Percentiles rank a stretch among this genome's conserved stretches.
phyloP scores from a whole-genome alignment of 2,329 filamentous ascomycete species.

The Rhynchosporium graminicola region DNA sequence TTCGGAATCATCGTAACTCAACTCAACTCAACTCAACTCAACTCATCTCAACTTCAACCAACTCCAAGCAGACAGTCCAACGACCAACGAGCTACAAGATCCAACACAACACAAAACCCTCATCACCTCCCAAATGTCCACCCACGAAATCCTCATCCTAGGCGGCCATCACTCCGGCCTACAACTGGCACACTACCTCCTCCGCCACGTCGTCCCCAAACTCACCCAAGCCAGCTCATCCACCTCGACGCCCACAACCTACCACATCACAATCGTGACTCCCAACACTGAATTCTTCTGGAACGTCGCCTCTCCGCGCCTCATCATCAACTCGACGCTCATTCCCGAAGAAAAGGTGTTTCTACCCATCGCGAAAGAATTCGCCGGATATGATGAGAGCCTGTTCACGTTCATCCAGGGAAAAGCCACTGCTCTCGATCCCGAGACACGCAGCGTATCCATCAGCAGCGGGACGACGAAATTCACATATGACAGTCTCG shows the following conservation, averaged over 20 bases:
- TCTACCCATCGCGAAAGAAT: conserved; percentile 50
- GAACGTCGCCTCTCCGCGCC: conserved; percentile 54
- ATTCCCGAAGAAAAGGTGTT: conserved; percentile 51
- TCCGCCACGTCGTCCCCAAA: conserved; percentile 50
- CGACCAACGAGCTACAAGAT: not conserved
- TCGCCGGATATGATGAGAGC: conserved; percentile 50
- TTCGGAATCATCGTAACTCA: no score
- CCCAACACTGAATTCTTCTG: conserved; percentile 55
- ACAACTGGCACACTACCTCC: conserved; percentile 52
- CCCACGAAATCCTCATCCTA: conserved; percentile 48
- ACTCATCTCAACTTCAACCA: no score
- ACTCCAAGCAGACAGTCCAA: not conserved
- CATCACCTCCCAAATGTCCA: not conserved
- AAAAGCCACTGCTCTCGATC: conserved; percentile 49
- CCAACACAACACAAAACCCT: not conserved
- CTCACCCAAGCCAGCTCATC: conserved; percentile 25
- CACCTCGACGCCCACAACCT: conserved; percentile 35
- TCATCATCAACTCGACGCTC: conserved; percentile 49
- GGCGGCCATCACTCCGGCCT: conserved; percentile 54
- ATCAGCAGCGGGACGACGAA: conserved; percentile 38
- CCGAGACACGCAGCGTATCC: conserved; percentile 45
- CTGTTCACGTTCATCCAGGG: conserved; percentile 54
- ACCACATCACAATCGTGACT: conserved; percentile 56
- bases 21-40: no score
- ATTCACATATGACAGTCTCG: conserved; percentile 49